Evolutionary conservation across 768 basidiomycete genomes (phyloP).

Genomic region (Trametes cubensis): DNA sequence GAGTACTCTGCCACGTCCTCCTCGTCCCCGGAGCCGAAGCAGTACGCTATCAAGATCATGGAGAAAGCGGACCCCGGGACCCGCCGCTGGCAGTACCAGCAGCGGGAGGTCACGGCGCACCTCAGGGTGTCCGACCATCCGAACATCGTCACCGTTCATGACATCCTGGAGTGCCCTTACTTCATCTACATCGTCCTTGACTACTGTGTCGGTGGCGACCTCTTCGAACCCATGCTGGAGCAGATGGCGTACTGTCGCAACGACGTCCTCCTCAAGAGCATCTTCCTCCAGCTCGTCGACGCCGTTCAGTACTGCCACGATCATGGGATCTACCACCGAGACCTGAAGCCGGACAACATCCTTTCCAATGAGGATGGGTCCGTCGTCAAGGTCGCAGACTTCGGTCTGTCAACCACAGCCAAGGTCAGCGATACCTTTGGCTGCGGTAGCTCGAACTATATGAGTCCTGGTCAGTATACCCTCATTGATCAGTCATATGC

Average conservation of each 20-base stretch:
- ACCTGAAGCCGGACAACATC: constrained; percentile 60
- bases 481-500: neutral
- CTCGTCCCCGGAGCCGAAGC: constrained; percentile 14
- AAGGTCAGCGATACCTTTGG: constrained; percentile 25
- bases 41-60: constrained; percentile 33
- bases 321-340: constrained; percentile 56
- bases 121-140: constrained; percentile 55
- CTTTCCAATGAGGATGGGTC: constrained; percentile 44
- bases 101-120: constrained; percentile 68
- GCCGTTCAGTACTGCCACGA: constrained; percentile 55
- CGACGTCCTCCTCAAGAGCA: constrained; percentile 47
- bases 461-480: constrained; percentile 32
- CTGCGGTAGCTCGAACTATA: constrained; percentile 30
- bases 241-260: constrained; percentile 41
- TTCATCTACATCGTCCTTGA: constrained; percentile 74
- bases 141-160: constrained; percentile 71
- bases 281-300: constrained; percentile 59
- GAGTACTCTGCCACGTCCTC: constrained; percentile 17
- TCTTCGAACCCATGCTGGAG: constrained; percentile 49
- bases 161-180: constrained; percentile 59
- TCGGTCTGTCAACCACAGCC: constrained; percentile 34
- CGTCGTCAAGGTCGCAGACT: constrained; percentile 50
- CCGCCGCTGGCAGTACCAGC: constrained; percentile 24
- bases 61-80: constrained; percentile 23
- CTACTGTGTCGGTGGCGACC: constrained; percentile 44